Evolutionary conservation across 176 grass and related monocot species (phyloP).

Genomic region (Ensete ventricosum): DNA sequence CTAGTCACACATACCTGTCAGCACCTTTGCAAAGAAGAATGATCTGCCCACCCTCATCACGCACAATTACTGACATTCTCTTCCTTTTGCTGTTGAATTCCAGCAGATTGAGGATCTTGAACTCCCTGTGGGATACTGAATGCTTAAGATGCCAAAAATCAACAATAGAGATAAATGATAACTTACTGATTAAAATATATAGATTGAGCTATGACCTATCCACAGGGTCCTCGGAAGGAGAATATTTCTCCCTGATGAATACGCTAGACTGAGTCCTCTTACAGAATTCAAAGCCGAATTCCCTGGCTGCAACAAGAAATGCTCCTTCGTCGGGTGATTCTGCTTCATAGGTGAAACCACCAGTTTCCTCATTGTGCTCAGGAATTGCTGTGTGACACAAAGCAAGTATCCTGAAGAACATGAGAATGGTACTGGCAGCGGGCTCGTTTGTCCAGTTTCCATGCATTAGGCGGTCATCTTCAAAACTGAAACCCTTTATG

Average conservation of each 20-base stretch:
- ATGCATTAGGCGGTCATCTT: slow-evolving; percentile 76
- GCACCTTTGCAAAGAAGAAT: slow-evolving; percentile 96
- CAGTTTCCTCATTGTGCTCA: slow-evolving; percentile 63
- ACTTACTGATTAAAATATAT: background rate
- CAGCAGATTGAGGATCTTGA: slow-evolving; percentile 99
- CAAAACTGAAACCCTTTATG: slow-evolving; percentile 89
- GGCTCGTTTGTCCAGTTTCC: slow-evolving; percentile 90
- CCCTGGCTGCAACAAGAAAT: slow-evolving; percentile 90
- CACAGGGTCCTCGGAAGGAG: slow-evolving; percentile 36
- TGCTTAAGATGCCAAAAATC: slow-evolving; percentile 10
- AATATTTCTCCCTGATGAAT: slow-evolving; percentile 67
- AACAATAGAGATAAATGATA: background rate
- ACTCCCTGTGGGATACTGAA: slow-evolving; percentile 57
- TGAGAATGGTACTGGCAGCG: slow-evolving; percentile 33
- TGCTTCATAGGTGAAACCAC: slow-evolving; percentile 76
- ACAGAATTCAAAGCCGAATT: slow-evolving; percentile 97
- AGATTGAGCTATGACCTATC: slow-evolving; percentile 59
- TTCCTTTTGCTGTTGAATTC: slow-evolving; percentile 99
- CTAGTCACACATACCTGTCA: slow-evolving; percentile 48
- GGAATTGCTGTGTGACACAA: slow-evolving; percentile 95
- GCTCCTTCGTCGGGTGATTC: slow-evolving; percentile 93
- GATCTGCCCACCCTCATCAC: slow-evolving; percentile 76
- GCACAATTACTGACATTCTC: slow-evolving; percentile 92
- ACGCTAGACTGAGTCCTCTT: slow-evolving; percentile 86
- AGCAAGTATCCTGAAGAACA: slow-evolving; percentile 94